Evolutionary conservation across 306 rosid genomes (phyloP).

Genomic region (Quercus bicolor): DNA sequence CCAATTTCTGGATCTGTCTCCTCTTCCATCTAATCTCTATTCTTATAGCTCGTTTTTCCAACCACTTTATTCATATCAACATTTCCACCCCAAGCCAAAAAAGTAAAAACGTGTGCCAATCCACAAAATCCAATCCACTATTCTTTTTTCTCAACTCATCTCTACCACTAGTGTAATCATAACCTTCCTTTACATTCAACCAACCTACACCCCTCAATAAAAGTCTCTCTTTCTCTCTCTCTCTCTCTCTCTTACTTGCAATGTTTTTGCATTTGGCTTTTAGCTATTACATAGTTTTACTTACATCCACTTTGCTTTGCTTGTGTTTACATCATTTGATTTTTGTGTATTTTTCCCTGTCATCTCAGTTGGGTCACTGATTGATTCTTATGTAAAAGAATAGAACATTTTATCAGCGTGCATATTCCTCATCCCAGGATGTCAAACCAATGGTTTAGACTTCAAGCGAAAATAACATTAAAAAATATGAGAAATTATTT

Average conservation of each 20-base stretch:
- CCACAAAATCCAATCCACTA: neutral
- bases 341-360: neutral
- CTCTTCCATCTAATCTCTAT: neutral
- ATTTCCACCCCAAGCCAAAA: too few relatives aligned
- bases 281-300: neutral
- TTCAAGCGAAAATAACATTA: neutral
- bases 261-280: neutral
- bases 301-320: neutral
- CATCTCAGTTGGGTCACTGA: neutral
- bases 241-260: neutral
- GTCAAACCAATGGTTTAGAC: neutral
- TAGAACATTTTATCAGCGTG: neutral
- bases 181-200: neutral
- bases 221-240: neutral
- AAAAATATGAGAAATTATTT: too few relatives aligned
- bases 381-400: neutral
- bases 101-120: neutral
- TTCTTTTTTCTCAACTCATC: neutral
- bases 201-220: neutral
- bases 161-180: neutral
- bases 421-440: neutral
- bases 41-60: neutral
- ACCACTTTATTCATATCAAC: neutral
- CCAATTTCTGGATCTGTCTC: neutral
- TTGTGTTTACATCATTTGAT: neutral